A percentile compares a stretch with the other conserved stretches of the same genome.
Evolutionary conservation across 2,329 filamentous ascomycete species (phyloP).

Genomic region (Ophiocordyceps camponoti-saundersi): DNA sequence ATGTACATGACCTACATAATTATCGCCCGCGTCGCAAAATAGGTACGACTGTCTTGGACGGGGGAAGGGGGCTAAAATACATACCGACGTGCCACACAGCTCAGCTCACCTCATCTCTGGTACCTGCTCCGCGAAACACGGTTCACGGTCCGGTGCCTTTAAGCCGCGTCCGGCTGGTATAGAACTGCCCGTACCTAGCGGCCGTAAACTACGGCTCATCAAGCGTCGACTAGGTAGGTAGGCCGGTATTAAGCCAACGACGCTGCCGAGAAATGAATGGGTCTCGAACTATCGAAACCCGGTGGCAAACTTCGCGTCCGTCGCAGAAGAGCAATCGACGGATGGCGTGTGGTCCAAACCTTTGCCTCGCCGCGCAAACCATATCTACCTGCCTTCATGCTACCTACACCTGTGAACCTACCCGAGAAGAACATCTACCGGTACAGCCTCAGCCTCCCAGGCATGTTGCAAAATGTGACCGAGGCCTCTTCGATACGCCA

Average conservation of each 20-base stretch:
- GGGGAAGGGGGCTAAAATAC: too few relatives aligned
- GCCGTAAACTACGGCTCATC: background rate
- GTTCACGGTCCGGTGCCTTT: too few relatives aligned
- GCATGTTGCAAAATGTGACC: constrained; percentile 22
- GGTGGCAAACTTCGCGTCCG: background rate
- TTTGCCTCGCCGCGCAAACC: background rate
- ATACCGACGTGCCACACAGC: too few relatives aligned
- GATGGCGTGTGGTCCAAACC: too few relatives aligned
- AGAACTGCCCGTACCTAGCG: too few relatives aligned
- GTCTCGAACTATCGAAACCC: background rate
- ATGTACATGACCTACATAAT: too few relatives aligned
- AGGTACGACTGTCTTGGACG: too few relatives aligned
- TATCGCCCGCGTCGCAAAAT: too few relatives aligned
- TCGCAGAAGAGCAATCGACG: background rate
- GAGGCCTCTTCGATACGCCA: constrained; percentile 23
- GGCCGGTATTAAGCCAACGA: background rate
- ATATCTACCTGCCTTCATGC: background rate
- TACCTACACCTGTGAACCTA: constrained; percentile 5
- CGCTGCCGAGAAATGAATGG: background rate
- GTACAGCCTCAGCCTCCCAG: constrained; percentile 22
- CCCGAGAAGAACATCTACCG: constrained; percentile 23
- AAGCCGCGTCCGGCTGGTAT: too few relatives aligned
- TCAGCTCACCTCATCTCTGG: too few relatives aligned
- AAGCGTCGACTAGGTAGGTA: background rate
- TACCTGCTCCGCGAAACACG: too few relatives aligned